These are phyloP conservation scores for Moringa oleifera DNA, from an alignment of 345 rosid species.

Conservation along the genomic window DNA sequence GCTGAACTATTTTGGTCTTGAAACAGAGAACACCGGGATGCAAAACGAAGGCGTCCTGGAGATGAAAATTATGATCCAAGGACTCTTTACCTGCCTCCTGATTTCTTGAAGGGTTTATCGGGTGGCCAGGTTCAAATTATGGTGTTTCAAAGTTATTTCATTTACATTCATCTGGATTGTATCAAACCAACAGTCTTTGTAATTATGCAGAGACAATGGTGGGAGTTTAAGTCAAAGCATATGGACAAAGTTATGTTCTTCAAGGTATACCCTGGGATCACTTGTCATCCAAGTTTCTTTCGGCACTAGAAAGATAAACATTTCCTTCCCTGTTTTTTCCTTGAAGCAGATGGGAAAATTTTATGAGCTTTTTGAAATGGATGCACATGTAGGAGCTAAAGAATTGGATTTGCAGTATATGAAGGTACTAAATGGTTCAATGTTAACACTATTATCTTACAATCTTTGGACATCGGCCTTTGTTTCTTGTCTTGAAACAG, in stretches of 20 bases:
- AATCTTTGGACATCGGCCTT: not conserved
- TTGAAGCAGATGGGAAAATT: constrained; percentile 89
- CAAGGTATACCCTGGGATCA: constrained; percentile 48
- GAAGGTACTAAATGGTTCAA: constrained; percentile 55
- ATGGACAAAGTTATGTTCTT: constrained; percentile 98
- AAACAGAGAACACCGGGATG: constrained; percentile 66
- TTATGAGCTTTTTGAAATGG: constrained; percentile 99
- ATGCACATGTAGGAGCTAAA: constrained; percentile 90
- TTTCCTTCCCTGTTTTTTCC: constrained; percentile 5
- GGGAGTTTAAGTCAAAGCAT: constrained; percentile 97
- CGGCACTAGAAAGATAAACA: not conserved
- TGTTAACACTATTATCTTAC: not conserved
- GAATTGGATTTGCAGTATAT: constrained; percentile 94
- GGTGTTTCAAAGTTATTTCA: constrained; percentile 5
- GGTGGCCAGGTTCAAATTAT: constrained; percentile 72
- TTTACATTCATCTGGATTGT: constrained; percentile 15
- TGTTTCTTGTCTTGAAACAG: not conserved
- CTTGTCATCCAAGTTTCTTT: not conserved
- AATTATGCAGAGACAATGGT: constrained; percentile 86
- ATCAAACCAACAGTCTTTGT: constrained; percentile 6
- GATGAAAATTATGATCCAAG: constrained; percentile 72
- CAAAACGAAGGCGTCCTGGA: constrained; percentile 57
- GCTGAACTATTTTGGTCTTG: constrained; percentile 15
- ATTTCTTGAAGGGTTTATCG: constrained; percentile 67
- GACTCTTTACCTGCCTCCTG: constrained; percentile 85